These are phyloP conservation scores for Hypholoma sublateritium DNA, from an alignment of 768 basidiomycete species.

Conservation along the genomic window DNA sequence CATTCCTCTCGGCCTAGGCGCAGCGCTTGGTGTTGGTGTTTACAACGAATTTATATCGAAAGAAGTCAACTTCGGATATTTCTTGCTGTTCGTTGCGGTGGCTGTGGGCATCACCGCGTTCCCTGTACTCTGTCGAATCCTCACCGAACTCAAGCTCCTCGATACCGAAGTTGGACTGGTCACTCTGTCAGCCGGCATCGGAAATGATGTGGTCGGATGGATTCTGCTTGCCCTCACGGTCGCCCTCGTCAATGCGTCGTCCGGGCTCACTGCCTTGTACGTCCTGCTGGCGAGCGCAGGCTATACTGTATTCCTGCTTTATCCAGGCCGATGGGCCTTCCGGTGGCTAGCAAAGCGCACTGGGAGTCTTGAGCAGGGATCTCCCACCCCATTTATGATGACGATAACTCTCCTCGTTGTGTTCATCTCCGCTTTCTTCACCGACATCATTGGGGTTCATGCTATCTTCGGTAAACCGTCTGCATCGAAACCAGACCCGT, in stretches of 20 bases:
- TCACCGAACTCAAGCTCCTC: conserved; percentile 79
- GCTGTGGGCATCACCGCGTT: conserved; percentile 83
- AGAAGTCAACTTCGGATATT: conserved; percentile 70
- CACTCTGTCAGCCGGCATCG: conserved; percentile 80
- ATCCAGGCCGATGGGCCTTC: conserved; percentile 63
- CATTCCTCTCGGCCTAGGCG: conserved; percentile 80
- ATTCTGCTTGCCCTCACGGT: conserved; percentile 81
- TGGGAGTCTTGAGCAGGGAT: conserved; percentile 70
- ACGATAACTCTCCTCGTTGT: conserved; percentile 74
- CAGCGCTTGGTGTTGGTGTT: conserved; percentile 69
- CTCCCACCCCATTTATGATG: conserved; percentile 78
- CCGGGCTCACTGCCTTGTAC: conserved; percentile 75
- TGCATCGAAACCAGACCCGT: conserved; percentile 18
- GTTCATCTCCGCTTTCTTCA: conserved; percentile 77
- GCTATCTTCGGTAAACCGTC: conserved; percentile 54
- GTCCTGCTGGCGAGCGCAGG: conserved; percentile 70
- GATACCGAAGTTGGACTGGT: conserved; percentile 85
- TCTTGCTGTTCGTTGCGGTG: conserved; percentile 83
- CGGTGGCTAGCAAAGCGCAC: conserved; percentile 65
- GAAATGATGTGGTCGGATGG: conserved; percentile 80
- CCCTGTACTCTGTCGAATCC: conserved; percentile 81
- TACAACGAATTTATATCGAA: conserved; percentile 66
- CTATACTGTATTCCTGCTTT: conserved; percentile 65
- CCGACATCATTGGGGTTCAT: conserved; percentile 82
- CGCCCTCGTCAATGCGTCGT: conserved; percentile 77